Conservation (phyloP, 768 basidiomycete genomes). For the Paxillus ammoniavirescens region DNA sequence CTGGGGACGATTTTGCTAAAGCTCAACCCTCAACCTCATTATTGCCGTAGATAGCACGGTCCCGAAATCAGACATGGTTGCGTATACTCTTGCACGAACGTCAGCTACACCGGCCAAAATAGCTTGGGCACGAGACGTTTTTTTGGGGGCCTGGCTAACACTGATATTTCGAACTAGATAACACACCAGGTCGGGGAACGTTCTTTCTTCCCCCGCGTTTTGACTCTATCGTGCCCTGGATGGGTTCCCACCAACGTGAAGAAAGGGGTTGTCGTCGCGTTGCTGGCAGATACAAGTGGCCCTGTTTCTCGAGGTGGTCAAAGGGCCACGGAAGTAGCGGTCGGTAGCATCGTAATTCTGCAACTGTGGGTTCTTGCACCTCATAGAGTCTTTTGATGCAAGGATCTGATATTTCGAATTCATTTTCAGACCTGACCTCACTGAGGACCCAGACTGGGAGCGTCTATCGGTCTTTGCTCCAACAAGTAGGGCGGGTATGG, state of each 20-base stretch:
- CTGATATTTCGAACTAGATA: slow-evolving; percentile 15
- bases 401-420: not conserved
- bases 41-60: slow-evolving; percentile 32
- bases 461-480: slow-evolving; percentile 44
- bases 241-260: slow-evolving; percentile 26
- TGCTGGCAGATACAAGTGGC: slow-evolving; percentile 49
- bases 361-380: slow-evolving; percentile 42
- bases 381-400: not conserved
- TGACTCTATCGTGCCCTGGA: slow-evolving; percentile 45
- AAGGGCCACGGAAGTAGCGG: slow-evolving; percentile 37
- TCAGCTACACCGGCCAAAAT: slow-evolving; percentile 18
- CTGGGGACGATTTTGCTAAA: not conserved
- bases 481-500: slow-evolving; percentile 41
- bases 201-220: slow-evolving; percentile 41
- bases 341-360: slow-evolving; percentile 51
- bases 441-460: slow-evolving; percentile 51
- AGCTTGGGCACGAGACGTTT: slow-evolving; percentile 39
- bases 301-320: slow-evolving; percentile 30
- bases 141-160: not conserved
- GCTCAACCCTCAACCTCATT: slow-evolving; percentile 29
- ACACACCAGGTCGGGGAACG: slow-evolving; percentile 34
- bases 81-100: slow-evolving; percentile 34
- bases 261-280: slow-evolving; percentile 41
- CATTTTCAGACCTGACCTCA: slow-evolving; percentile 48
- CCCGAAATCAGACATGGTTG: slow-evolving; percentile 37